Base-by-base conservation (phyloP, 2,329 filamentous ascomycete species). In the Arthroderma sp. region DNA sequence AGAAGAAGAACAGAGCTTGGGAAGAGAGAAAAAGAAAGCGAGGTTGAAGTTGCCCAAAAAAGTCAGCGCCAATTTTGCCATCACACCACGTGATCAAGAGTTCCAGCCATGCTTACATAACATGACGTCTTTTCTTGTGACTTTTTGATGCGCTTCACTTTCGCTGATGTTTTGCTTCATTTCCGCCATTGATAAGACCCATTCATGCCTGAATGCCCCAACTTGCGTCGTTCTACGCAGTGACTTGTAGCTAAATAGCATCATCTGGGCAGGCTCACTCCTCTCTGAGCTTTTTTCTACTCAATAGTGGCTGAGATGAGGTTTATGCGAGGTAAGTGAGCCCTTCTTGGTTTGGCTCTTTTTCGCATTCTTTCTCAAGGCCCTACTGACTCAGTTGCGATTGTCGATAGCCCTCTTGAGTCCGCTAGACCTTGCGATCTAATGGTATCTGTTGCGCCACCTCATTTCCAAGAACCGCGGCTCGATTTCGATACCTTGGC, bases 61-160 rank as follows among this genome's bases (percentile, higher is more conserved):
- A 51, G 47, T 25, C 23, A 51, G 28, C 13, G 17, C 21, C 17
- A 35, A 47, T 21, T 11, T 23, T 11, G 47, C 28, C 15, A n/a
- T 17, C 25, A 17, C 28, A 11, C 4, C 47, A 51, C 47, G 47
- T 51, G 47, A 51, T 15, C 47, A 8, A 13, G 7, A 1, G 25
- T 19, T 31, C 21, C 21, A 25, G 47, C 47, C 47, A 33, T 51
- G 47, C 47, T 51, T 51, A 51, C 25, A 19, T 51, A 51, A 51
- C 47, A 51, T 51, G 47, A 51, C 47, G 47, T 51, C 47, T 51
- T 51, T n/a, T 51, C 4, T 33, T 33, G 47, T 33, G 47, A 51
- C 47, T 51, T 51, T 31, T 51, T 19, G 47, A 31, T 51, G 23
- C 25, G 47, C 47, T 33, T 51, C 25, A 25, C 13, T 51, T 17